These are phyloP conservation scores for Sugiyamaella sp. DNA, from an alignment of 1,139 yeast species.

Conservation along the genomic window DNA sequence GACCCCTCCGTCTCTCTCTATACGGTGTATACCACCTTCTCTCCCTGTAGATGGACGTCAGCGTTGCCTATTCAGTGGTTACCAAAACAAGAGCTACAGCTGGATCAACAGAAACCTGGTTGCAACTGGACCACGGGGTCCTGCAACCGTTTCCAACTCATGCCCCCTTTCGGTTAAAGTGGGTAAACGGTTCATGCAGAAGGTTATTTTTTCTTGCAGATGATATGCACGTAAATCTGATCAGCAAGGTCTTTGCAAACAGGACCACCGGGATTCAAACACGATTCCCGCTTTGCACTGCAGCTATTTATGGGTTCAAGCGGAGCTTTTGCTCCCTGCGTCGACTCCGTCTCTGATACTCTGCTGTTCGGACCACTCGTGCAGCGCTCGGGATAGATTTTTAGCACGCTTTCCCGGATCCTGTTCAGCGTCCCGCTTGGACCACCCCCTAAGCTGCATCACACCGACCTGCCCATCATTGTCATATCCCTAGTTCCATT, in stretches of 20 bases:
- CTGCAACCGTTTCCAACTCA: not conserved
- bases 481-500: not conserved
- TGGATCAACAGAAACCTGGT: not conserved
- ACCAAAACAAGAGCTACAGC: not conserved
- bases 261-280: not conserved
- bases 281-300: not conserved
- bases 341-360: too few species aligned
- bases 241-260: not conserved
- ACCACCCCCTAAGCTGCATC: not conserved
- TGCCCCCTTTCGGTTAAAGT: not conserved
- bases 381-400: not conserved
- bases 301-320: not conserved
- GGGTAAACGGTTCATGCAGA: not conserved
- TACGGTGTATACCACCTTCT: not conserved
- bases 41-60: not conserved
- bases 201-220: not conserved
- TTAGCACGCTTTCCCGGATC: too few species aligned
- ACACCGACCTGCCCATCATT: constrained; percentile 1
- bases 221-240: not conserved
- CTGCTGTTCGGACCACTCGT: not conserved
- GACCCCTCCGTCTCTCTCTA: too few species aligned
- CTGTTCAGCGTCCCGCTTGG: not conserved
- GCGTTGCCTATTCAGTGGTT: not conserved
- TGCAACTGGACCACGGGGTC: not conserved
- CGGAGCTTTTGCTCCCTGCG: not conserved